phyloP scores from a whole-genome alignment of 2,329 filamentous ascomycete genomes.

The Venturia pyrina region DNA sequence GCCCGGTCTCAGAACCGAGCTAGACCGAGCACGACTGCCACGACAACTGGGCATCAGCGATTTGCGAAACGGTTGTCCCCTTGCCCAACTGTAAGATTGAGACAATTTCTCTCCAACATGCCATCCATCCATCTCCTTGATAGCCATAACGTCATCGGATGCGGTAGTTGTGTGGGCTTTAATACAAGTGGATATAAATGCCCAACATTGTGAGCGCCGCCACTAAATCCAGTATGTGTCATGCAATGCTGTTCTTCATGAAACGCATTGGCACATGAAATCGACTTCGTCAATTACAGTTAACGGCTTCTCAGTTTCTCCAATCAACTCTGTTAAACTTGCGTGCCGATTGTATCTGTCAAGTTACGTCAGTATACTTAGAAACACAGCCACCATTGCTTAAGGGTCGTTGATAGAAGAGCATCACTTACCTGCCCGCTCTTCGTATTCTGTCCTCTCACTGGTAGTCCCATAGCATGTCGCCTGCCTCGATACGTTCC shows the following conservation, averaged over 20 bases:
- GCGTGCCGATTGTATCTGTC: slow-evolving; percentile 1
- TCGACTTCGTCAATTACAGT: no score
- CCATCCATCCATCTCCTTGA: not conserved
- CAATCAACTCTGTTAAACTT: not conserved
- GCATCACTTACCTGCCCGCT: slow-evolving; percentile 8
- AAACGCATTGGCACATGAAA: not conserved
- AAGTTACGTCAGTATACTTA: not conserved
- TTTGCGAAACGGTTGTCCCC: not conserved
- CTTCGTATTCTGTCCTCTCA: slow-evolving; percentile 80
- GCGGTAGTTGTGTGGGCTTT: not conserved
- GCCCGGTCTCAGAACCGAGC: not conserved
- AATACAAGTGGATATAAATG: not conserved
- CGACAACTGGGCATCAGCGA: not conserved
- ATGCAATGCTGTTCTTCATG: not conserved
- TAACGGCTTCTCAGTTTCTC: not conserved
- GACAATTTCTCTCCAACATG: not conserved
- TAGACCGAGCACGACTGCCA: not conserved
- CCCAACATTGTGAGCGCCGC: not conserved
- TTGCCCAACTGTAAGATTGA: not conserved
- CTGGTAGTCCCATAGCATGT: slow-evolving; percentile 87
- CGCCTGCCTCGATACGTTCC: slow-evolving; percentile 79
- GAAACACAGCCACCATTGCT: no score
- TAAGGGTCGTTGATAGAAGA: not conserved
- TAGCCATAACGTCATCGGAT: not conserved
- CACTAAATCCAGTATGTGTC: not conserved